Evolutionary conservation across 2,329 filamentous ascomycete genomes (phyloP).

Genomic region (Chaetomium sp.): DNA sequence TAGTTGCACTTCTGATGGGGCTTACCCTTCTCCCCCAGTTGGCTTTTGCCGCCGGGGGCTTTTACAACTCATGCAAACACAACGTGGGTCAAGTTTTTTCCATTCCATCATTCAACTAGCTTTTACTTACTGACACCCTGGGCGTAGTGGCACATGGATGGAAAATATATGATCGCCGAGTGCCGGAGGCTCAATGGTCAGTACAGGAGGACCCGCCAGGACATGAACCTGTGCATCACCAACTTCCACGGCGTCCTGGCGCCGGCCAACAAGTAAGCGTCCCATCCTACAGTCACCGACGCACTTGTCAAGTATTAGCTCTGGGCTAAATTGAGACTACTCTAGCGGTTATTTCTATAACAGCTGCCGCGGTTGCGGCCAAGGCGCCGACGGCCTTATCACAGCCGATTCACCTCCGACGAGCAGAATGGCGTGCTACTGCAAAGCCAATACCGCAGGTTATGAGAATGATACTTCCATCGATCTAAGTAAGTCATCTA

Average conservation of each 20-base stretch:
- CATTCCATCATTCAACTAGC: neutral
- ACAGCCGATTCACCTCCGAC: neutral
- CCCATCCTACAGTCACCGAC: neutral
- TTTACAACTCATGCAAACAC: neutral
- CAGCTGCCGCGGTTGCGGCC: neutral
- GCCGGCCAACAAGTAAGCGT: neutral
- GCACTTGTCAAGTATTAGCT: no score
- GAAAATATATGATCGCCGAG: neutral
- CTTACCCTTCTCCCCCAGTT: neutral
- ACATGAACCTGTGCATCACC: constrained; percentile 6
- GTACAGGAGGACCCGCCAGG: neutral
- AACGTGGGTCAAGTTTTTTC: neutral
- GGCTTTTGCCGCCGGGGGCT: neutral
- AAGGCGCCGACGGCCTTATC: neutral
- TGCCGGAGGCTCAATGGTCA: constrained; percentile 1
- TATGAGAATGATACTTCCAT: no score
- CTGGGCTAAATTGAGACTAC: neutral
- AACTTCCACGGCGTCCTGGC: neutral
- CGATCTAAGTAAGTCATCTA: no score
- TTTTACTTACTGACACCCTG: neutral
- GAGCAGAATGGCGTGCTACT: neutral
- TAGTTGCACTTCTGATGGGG: neutral
- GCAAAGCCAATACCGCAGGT: neutral
- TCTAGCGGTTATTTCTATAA: neutral
- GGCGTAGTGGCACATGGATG: neutral